Evolutionary conservation across 257 asterid genomes (phyloP).

Genomic region (Cynanchum wilfordii): DNA sequence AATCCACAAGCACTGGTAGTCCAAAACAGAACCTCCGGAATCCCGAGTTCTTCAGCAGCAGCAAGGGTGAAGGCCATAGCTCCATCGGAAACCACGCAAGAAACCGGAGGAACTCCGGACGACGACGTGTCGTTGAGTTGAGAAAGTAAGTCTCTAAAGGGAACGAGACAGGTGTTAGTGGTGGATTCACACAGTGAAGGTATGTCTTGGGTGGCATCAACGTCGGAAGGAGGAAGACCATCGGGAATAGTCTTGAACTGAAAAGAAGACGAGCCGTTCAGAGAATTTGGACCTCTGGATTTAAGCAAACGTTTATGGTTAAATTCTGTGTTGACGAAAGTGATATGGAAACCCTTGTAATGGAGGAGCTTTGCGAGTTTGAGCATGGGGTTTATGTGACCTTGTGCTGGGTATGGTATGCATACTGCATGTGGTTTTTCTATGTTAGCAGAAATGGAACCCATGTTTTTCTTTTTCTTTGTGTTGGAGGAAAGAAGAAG

Average conservation of each 20-base stretch:
- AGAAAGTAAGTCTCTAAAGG: constrained; percentile 17
- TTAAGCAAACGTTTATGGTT: constrained; percentile 25
- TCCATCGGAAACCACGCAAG: constrained; percentile 27
- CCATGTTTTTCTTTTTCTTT: constrained; percentile 18
- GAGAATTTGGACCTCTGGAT: constrained; percentile 25
- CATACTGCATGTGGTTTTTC: constrained; percentile 34
- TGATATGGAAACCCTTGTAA: constrained; percentile 28
- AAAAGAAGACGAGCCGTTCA: constrained; percentile 26
- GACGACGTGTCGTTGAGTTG: constrained; percentile 15
- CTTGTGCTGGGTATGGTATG: constrained; percentile 32
- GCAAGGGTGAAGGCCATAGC: constrained; percentile 23
- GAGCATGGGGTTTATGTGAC: constrained; percentile 32
- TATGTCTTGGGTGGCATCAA: constrained; percentile 28
- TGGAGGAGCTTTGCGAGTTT: constrained; percentile 31
- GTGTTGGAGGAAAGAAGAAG: neutral
- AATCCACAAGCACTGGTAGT: constrained; percentile 21
- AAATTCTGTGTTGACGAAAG: constrained; percentile 25
- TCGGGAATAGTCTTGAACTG: constrained; percentile 29
- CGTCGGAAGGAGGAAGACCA: constrained; percentile 31
- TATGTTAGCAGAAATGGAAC: constrained; percentile 13
- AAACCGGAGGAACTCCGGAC: constrained; percentile 22
- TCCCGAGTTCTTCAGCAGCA: constrained; percentile 28
- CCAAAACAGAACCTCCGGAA: constrained; percentile 26
- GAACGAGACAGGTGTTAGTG: constrained; percentile 13
- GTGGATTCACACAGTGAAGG: constrained; percentile 22